Evolutionary conservation across 2,329 filamentous ascomycete genomes (phyloP), one percentile per base, ranked within the genome.

Genomic region (Phymatotrichopsis omnivora): DNA sequence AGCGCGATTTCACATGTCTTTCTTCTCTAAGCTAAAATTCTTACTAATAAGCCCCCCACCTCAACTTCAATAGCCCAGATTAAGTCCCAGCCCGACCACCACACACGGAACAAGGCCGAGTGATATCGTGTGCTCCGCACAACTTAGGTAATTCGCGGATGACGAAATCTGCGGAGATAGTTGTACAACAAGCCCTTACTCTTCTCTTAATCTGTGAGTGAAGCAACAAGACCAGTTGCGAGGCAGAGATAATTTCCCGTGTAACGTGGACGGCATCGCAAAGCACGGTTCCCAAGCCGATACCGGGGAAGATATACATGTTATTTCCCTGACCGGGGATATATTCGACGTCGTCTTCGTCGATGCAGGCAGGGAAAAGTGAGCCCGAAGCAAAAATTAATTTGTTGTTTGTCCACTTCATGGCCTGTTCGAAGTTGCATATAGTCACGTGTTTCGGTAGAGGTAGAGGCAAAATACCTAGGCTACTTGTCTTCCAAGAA

Each of bases 311-410:
- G 51, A 98, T 84, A 63, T 95, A 95, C 70, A 82, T 80, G 69
- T 80, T 80, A 62, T 71, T 71, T 55, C 89, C 87, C 69, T 85
- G 81, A 66, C 83, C 85, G 44, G 82, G 80, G 65, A 82, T 73
- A 67, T 85, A 80, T 25, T 76, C 82, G 56, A 77, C 70, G 39
- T 69, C 68, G 49, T 73, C 70, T 31, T 77, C 75, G 42, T 73
- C 76, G 61, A 84, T n/a, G n/a, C n/a, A n/a, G n/a, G n/a, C n/a
- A n/a, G n/a, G n/a, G n/a, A n/a, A n/a, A n/a, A n/a, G 91, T 37
- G 86, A 94, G 53, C 91, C 91, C 5, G 86, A 95, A 39, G 91
- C 91, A 61, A 98, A 98, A n/a, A 98, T 78, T 59, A 79, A 85
- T 44, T 79, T 84, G 51, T 89, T 89, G n/a, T n/a, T n/a, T 7